Evolutionary conservation across 2,329 filamentous ascomycete genomes (phyloP).

Genomic region (Sclerotinia subarctica): DNA sequence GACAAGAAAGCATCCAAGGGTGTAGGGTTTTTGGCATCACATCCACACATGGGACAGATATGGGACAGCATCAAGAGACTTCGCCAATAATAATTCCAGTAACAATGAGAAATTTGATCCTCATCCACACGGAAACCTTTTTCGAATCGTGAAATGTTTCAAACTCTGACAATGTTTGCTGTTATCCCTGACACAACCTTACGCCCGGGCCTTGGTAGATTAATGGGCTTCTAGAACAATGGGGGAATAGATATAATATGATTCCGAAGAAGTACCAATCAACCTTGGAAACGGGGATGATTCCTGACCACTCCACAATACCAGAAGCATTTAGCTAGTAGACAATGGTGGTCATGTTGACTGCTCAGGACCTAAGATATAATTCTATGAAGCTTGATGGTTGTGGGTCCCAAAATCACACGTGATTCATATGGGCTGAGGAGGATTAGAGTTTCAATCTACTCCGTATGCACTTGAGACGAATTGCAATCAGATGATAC

Average conservation of each 20-base stretch:
- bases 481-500: no score
- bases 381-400: not conserved
- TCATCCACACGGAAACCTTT: not conserved
- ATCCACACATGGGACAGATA: not conserved
- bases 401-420: not conserved
- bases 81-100: not conserved
- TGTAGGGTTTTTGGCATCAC: not conserved
- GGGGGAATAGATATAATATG: not conserved
- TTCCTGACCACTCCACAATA: not conserved
- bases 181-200: not conserved
- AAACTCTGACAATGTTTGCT: not conserved
- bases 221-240: not conserved
- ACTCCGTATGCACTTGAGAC: no score
- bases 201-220: not conserved
- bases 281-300: not conserved
- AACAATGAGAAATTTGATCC: not conserved
- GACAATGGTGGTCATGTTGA: no score
- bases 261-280: not conserved
- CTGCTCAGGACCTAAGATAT: no score
- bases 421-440: no score
- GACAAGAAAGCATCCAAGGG: not conserved
- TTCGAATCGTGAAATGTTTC: conserved; percentile 5
- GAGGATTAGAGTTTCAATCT: no score
- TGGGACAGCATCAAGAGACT: not conserved
- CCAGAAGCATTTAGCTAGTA: not conserved